Evolutionary conservation across 2,329 filamentous ascomycete genomes (phyloP).

Genomic region (Thielaviopsis ethacetica): DNA sequence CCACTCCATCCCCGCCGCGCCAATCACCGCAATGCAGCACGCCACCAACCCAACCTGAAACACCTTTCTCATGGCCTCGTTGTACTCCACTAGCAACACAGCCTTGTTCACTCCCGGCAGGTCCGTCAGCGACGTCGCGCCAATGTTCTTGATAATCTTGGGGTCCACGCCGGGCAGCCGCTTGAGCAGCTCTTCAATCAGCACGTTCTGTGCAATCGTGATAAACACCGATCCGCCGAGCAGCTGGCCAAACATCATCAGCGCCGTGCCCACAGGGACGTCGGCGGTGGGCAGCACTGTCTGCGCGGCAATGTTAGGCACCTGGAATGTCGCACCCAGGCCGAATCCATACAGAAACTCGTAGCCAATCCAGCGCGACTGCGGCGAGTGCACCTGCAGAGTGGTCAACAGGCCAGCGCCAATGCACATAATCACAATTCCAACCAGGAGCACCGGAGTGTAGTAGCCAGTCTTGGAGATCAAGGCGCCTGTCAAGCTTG

Average conservation of each 20-base stretch:
- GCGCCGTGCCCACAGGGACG: constrained; percentile 21
- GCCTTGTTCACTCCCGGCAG: constrained; percentile 27
- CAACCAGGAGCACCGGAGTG: constrained; percentile 23
- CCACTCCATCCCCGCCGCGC: constrained; percentile 43
- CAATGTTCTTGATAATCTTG: constrained; percentile 10
- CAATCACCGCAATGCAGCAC: constrained; percentile 35
- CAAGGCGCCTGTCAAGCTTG: constrained; percentile 16
- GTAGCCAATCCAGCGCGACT: constrained; percentile 20
- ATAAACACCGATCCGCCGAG: constrained; percentile 30
- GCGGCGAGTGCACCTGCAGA: constrained; percentile 13
- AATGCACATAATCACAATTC: constrained; percentile 19
- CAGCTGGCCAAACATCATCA: constrained; percentile 30
- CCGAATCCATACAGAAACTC: constrained; percentile 29
- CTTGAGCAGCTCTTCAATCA: constrained; percentile 24
- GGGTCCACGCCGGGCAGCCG: constrained; percentile 18
- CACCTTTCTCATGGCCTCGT: constrained; percentile 37
- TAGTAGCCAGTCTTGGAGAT: constrained; percentile 25
- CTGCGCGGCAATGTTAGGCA: constrained; percentile 29
- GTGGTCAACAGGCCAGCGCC: constrained; percentile 28
- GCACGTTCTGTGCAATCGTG: constrained; percentile 29
- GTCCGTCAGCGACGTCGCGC: constrained; percentile 13
- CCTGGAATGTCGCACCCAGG: constrained; percentile 27
- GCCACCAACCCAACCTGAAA: constrained; percentile 45
- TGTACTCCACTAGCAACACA: constrained; percentile 43
- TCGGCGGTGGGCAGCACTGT: constrained; percentile 25